Base-by-base conservation (phyloP, 805 yeast species). In the Monosporozyma unispora region DNA sequence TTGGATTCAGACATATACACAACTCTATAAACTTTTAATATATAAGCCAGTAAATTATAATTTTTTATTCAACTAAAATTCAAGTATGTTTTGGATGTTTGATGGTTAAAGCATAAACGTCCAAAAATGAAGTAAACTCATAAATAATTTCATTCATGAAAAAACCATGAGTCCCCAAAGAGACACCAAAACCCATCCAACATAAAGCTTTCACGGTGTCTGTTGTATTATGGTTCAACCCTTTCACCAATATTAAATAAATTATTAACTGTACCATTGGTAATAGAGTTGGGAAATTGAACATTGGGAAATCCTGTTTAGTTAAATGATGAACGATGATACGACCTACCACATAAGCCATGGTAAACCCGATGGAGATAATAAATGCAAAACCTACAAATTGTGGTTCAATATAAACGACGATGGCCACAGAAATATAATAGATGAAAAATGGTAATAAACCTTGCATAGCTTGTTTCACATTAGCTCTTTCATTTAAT, bases 291-390 rank as follows among this genome's bases (percentile, higher is more conserved):
- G 95, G 86, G 28, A 85, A 73, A 46, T 87, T 85, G 54, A 77
- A 58, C 62, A 72, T 68, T 45, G 98, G 97, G 73, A 86, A 89
- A 12, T 71, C 68, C 64, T 86, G 95, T 46, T 76, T 69, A 0
- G 96, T 87, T 56, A 91, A 77, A 65, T 90, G 98, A 2, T 87
- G 90, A 50, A 84, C 73, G 59, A 90, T 90, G 54, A 90, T 87
- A 62, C 93, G 79, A 4, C 97, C 97, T n/a, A 91, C 97, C 3
- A 80, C 73, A 60, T 86, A 84, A 0, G 98, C 96, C 56, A 84
- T 69, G 1, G 85, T 76, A 47, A 84, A 73, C 1, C 95, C 95
- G 59, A 86, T 80, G 27, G 90, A 77, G 44, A 84, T 61, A 21
- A 82, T 70, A 55, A 84, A 74, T 31, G 95, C 84, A 42, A 87